These are phyloP conservation scores for Leishmania lainsoni DNA, from an alignment of 208 protist genomes.

Conservation along the genomic window DNA sequence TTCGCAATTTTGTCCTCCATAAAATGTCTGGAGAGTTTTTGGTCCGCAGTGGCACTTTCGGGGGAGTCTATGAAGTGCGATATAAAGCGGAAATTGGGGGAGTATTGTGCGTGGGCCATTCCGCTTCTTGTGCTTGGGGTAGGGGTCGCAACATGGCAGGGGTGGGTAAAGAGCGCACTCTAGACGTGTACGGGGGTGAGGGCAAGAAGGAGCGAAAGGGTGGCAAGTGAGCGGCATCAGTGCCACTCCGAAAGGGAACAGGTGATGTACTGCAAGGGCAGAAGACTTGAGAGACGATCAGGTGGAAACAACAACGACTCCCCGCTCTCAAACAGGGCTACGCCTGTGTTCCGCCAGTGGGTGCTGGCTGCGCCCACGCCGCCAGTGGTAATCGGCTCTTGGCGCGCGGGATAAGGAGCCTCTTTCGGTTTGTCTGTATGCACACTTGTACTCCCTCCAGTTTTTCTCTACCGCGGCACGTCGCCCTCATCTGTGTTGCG, in stretches of 20 bases:
- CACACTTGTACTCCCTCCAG: neutral
- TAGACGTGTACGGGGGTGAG: neutral
- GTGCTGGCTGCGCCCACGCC: neutral
- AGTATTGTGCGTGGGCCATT: neutral
- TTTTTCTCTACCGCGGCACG: neutral
- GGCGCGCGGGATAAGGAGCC: neutral
- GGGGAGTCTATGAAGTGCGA: neutral
- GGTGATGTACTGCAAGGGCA: neutral
- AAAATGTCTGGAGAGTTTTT: neutral
- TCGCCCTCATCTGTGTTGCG: neutral
- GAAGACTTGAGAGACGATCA: neutral
- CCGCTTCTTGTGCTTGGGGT: neutral
- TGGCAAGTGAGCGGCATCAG: neutral
- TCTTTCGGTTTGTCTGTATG: neutral
- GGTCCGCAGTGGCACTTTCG: neutral
- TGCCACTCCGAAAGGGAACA: neutral
- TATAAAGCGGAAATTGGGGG: neutral
- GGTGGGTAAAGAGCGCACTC: neutral
- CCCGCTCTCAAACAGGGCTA: neutral
- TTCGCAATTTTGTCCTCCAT: neutral
- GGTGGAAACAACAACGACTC: neutral
- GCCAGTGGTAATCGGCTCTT: neutral
- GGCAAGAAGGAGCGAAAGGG: neutral
- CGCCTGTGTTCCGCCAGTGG: neutral
- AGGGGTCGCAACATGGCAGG: neutral